Conservation (phyloP, 441 rosid genomes). For the Populus tomentosa region DNA sequence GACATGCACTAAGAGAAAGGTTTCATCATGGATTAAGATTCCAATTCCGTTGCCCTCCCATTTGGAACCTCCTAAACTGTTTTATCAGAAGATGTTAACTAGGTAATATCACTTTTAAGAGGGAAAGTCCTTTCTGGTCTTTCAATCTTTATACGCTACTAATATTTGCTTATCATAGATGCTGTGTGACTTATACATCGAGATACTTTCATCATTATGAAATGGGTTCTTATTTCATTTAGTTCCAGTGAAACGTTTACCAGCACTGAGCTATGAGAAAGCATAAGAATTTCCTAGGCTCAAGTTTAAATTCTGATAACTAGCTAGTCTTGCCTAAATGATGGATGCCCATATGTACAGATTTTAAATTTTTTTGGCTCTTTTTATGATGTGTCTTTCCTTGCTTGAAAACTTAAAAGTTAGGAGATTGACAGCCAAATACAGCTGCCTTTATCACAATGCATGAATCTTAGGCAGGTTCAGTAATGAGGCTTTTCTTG, state of each 20-base stretch:
- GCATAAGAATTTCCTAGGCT: not conserved
- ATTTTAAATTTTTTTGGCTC: too few relatives aligned
- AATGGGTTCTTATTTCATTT: too few relatives aligned
- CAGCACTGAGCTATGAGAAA: not conserved
- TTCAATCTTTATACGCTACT: not conserved
- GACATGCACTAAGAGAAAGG: constrained; percentile 5
- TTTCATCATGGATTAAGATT: constrained; percentile 78
- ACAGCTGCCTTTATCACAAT: too few relatives aligned
- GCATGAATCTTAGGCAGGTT: not conserved
- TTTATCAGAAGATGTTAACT: constrained; percentile 51
- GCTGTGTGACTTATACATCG: not conserved
- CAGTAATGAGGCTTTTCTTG: not conserved
- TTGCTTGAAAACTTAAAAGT: not conserved
- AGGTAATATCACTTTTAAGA: constrained; percentile 36
- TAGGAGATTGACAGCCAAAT: not conserved
- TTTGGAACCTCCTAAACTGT: constrained; percentile 67
- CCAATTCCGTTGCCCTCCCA: constrained; percentile 74
- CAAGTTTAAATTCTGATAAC: not conserved
- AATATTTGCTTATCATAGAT: not conserved
- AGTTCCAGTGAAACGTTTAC: not conserved
- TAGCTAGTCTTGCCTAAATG: not conserved
- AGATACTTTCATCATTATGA: not conserved
- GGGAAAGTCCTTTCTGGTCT: not conserved
- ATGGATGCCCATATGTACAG: not conserved
- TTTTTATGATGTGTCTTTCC: not conserved